These are phyloP conservation scores for Populus nigra DNA, from an alignment of 345 rosid genomes.

Conservation along the genomic window DNA sequence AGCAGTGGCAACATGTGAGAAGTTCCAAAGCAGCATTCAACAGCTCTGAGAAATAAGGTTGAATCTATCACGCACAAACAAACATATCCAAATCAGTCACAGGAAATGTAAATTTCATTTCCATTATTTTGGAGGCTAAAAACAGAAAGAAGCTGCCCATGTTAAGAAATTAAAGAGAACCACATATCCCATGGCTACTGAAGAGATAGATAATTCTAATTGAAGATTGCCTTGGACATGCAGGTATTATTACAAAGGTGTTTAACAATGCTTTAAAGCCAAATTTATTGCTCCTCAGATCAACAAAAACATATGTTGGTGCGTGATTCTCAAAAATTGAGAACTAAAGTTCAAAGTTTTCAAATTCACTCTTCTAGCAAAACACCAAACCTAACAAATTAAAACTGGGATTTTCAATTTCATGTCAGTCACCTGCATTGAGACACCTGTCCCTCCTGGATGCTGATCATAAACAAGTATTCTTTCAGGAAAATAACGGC, in stretches of 20 bases:
- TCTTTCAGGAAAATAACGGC: constrained; percentile 58
- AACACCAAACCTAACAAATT: not conserved
- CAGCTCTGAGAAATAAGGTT: constrained; percentile 70
- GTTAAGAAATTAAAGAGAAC: not conserved
- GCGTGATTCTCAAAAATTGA: not conserved
- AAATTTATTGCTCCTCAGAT: not conserved
- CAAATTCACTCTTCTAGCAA: not conserved
- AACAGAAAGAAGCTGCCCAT: not conserved
- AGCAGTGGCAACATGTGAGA: constrained; percentile 60
- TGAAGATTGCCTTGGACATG: too few species aligned
- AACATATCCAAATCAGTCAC: constrained; percentile 9
- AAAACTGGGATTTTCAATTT: constrained; percentile 1
- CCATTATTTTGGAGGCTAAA: not conserved
- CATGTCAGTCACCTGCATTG: constrained; percentile 53
- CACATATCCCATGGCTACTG: not conserved
- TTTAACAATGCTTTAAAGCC: not conserved
- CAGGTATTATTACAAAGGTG: too few species aligned
- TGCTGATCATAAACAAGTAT: constrained; percentile 84
- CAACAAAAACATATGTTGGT: not conserved
- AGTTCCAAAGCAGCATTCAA: constrained; percentile 68
- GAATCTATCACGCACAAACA: constrained; percentile 46
- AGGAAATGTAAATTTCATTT: not conserved
- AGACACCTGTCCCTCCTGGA: constrained; percentile 91
- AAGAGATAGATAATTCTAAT: not conserved
- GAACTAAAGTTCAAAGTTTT: not conserved